Evolutionary conservation across 2,329 filamentous ascomycete genomes (phyloP), one percentile per base, ranked within the genome.

Genomic region (Zopfia rhizophila): DNA sequence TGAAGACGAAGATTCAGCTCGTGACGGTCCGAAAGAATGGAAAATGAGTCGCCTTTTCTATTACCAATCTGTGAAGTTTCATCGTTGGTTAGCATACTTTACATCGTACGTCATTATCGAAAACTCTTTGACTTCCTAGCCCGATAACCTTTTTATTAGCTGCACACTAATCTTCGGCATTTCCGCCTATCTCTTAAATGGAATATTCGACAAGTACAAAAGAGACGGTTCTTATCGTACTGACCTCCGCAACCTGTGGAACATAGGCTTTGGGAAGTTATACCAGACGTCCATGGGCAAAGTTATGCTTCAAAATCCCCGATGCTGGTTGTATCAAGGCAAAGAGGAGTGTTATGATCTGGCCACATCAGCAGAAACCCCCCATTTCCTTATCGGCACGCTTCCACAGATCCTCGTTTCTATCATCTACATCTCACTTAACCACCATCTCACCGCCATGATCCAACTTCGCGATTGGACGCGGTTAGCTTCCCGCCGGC

Each of bases 401-500:
- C n/a, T 35, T 8, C 43, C 43, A 13, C 37, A 46, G 22, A 25
- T 39, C 16, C n/a, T 28, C 17, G 29, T 40, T 22, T 46, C 43
- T 8, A 17, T 37, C 21, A 29, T 45, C 7, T 49, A 45, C 18
- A 7, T 45, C 21, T 18, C 19, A 4, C 14, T 49, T 4, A 45
- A 49, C 23, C 14, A 49, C 23, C 32, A 45, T 10, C 21, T 49
- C 19, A 46, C 43, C 12, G 19, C 29, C n/a, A 46, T 46, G 47
- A 19, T 51, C 17, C 47, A 47, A 24, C 31, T 51, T 13, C 47
- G 47, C 13, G 43, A 51, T 28, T 51, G 42, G 47, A 38, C 47
- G 29, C 37, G 38, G 14, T 37, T 51, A 12, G 42, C 47, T n/a
- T 19, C 25, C 8, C 19, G 24, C 24, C 42, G 32, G 11, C 47